These are phyloP conservation scores for Metschnikowia anglica DNA, from an alignment of 805 yeast genomes.

Conservation along the genomic window DNA sequence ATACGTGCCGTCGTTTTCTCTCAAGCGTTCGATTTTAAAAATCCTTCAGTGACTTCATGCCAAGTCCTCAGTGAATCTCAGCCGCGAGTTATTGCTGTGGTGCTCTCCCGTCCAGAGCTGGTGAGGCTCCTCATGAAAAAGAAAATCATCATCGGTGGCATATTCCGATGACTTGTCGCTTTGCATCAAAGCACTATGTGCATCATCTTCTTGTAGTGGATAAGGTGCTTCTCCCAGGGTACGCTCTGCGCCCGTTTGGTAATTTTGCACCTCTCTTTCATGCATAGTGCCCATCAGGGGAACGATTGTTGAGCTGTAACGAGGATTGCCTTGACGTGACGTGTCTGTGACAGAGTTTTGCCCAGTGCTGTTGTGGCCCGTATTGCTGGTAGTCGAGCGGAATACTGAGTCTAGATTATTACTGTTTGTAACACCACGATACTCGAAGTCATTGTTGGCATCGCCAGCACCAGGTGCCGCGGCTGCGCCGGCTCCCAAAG, in stretches of 20 bases:
- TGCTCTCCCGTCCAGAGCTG: constrained; percentile 14
- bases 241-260: not conserved
- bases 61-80: constrained; percentile 22
- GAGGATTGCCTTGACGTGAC: constrained; percentile 16
- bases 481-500: constrained; percentile 8
- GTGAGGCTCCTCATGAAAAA: constrained; percentile 12
- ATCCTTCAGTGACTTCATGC: too few relatives aligned
- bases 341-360: constrained; percentile 14
- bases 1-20: too few relatives aligned
- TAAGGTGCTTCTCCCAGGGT: constrained; percentile 9
- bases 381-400: constrained; percentile 16
- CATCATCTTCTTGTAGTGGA: constrained; percentile 11
- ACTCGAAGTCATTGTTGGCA: constrained; percentile 35
- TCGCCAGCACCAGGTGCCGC: constrained; percentile 9
- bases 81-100: constrained; percentile 20
- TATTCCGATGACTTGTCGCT: constrained; percentile 16
- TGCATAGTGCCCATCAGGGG: constrained; percentile 13
- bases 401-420: constrained; percentile 44
- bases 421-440: constrained; percentile 44
- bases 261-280: constrained; percentile 6
- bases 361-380: constrained; percentile 15
- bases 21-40: too few relatives aligned
- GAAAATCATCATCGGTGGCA: constrained; percentile 17
- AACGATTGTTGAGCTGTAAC: constrained; percentile 15
- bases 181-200: constrained; percentile 1